Evolutionary conservation across 257 asterid species (phyloP), one percentile per base, ranked within the genome.

Genomic region (Nicotiana obtusifolia): DNA sequence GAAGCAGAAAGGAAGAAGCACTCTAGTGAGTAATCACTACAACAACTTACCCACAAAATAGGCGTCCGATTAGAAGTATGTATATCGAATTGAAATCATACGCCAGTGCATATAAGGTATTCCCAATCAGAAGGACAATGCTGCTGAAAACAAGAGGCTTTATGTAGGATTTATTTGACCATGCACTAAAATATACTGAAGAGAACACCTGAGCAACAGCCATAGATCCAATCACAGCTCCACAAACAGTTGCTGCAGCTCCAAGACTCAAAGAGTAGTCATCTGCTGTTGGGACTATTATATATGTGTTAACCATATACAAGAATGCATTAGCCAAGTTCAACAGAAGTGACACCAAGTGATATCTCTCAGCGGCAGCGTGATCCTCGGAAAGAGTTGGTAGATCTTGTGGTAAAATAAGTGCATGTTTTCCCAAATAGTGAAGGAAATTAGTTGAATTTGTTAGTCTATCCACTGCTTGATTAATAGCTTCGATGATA

Each of bases 241-340:
- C 99, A 85, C 99, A 95, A 69, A 95, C 97, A 16, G 98, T 95
- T 73, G 99, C 90, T 31, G 97, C 97, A 28, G 98, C 99, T 61
- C 98, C 97, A 81, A 95, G 97, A 87, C 97, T 93, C 89, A 83
- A 90, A 66, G 99, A 91, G 84, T 95, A 95, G 89, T 95, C 97
- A 91, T 95, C 98, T 31, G 99, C 99, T 71, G 99, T 94, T 62
- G 99, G 99, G 81, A 95, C 98, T 80, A 95, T 91, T 83, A 95
- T 94, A 77, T 95, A 95, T 71, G 99, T 94, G 87, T 95, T 95
- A 82, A 96, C 97, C 98, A 94, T 96, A 84, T 96, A 96, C 67
- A 96, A 95, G 84, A 96, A 96, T 54, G 99, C 93, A 89, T 91
- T 96, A 9, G 89, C 98, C 93, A 96, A 73, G 91, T 96, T 96